Percentiles rank a stretch among this genome's conserved stretches.
phyloP scores from a whole-genome alignment of 129 eudicot genomes.

The Daucus carota region DNA sequence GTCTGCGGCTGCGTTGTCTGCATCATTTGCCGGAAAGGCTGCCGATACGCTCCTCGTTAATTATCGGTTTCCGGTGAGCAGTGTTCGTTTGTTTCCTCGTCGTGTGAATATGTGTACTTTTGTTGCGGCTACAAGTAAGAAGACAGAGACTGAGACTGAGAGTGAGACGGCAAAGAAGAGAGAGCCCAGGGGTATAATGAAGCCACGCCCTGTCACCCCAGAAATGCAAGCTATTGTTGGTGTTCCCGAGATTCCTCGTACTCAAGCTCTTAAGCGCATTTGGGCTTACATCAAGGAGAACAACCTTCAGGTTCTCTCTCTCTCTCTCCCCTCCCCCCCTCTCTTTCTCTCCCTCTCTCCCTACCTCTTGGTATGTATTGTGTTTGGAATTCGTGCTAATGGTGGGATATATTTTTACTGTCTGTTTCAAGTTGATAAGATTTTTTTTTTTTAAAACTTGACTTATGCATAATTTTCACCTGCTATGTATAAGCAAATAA shows the following conservation, averaged over 20 bases:
- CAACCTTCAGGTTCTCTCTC: conserved; percentile 43
- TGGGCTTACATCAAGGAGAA: conserved; percentile 50
- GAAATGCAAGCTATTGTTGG: conserved; percentile 63
- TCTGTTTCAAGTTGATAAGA: background rate
- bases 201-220: conserved; percentile 48
- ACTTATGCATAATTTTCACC: background rate
- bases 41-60: conserved; percentile 3
- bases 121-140: conserved; percentile 29
- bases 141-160: conserved; percentile 24
- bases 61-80: background rate
- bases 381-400: background rate
- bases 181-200: conserved; percentile 47
- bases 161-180: conserved; percentile 25
- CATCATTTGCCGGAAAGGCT: conserved; percentile 10
- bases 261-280: conserved; percentile 44
- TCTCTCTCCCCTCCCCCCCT: background rate
- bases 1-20: background rate
- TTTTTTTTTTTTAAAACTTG: no score
- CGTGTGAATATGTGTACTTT: background rate
- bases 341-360: background rate
- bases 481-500: background rate
- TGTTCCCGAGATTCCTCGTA: conserved; percentile 40
- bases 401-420: background rate
- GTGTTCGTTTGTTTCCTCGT: background rate
- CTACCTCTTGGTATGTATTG: no score